These are phyloP conservation scores for Dichomitus squalens DNA, from an alignment of 1,284 basidiomycete genomes.

Conservation along the genomic window DNA sequence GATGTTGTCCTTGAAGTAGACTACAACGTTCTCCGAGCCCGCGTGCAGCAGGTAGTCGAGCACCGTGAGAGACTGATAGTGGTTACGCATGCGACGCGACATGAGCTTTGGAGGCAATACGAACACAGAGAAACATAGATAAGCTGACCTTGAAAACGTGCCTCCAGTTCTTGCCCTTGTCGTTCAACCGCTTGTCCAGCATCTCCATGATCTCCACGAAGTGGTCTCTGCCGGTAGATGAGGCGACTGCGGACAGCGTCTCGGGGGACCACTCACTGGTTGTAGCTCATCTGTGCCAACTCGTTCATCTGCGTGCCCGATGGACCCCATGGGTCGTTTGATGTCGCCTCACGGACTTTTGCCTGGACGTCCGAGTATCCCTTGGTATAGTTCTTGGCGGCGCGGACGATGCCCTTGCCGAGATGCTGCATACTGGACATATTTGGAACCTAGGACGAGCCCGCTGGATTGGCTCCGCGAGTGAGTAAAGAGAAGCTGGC, in stretches of 20 bases:
- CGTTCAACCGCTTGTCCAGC: slow-evolving; percentile 98
- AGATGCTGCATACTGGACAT: slow-evolving; percentile 64
- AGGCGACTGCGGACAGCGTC: neutral
- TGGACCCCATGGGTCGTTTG: slow-evolving; percentile 99
- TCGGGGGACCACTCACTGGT: slow-evolving; percentile 73
- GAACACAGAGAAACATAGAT: neutral
- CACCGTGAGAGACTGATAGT: slow-evolving; percentile 83
- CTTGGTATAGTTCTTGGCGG: slow-evolving; percentile 95
- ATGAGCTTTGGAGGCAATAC: neutral
- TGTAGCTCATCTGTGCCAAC: slow-evolving; percentile 96
- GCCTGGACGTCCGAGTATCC: slow-evolving; percentile 93
- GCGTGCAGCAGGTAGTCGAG: slow-evolving; percentile 97
- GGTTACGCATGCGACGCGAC: neutral
- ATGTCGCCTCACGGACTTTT: slow-evolving; percentile 98
- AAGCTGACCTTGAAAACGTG: slow-evolving; percentile 93
- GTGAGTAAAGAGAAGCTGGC: neutral
- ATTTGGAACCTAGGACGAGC: neutral
- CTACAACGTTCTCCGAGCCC: slow-evolving; percentile 97
- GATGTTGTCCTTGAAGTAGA: slow-evolving; percentile 97
- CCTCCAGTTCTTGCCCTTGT: slow-evolving; percentile 99
- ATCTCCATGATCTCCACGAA: slow-evolving; percentile 99
- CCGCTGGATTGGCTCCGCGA: neutral
- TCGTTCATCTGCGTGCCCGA: slow-evolving; percentile 99
- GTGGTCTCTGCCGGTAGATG: slow-evolving; percentile 67
- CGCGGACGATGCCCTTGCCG: slow-evolving; percentile 80